phyloP scores from a whole-genome alignment of 192 early-diverging fungal genomes.

The Coemansia sp. region DNA sequence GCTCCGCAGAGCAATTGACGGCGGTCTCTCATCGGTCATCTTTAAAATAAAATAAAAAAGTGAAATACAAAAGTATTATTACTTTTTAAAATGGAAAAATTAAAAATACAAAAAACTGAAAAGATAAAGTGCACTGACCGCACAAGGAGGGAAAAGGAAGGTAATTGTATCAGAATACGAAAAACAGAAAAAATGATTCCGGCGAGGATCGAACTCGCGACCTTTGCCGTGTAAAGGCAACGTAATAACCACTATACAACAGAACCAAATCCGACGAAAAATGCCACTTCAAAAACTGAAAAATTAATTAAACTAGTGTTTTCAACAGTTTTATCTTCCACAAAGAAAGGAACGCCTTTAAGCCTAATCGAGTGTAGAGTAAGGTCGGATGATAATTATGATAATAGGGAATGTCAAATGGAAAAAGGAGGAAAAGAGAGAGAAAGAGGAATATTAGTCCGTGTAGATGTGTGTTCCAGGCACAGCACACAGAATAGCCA shows the following conservation, averaged over 20 bases:
- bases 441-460: slow-evolving; percentile 12
- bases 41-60: background rate
- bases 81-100: no score
- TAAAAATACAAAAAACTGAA: slow-evolving; percentile 7
- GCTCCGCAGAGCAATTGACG: background rate
- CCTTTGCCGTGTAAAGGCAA: slow-evolving; percentile 4
- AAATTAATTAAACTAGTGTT: no score
- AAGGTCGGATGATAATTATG: no score
- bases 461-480: slow-evolving; percentile 49
- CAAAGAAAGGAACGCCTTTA: no score
- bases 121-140: slow-evolving; percentile 4
- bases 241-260: slow-evolving; percentile 8
- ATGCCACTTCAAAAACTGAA: no score
- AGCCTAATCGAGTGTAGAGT: no score
- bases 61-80: background rate
- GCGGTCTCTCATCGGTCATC: background rate
- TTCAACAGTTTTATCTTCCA: no score
- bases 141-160: slow-evolving; percentile 1
- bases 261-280: background rate
- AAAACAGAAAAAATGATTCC: background rate
- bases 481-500: slow-evolving; percentile 48
- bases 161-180: background rate
- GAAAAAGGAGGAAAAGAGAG: background rate
- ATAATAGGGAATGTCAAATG: background rate
- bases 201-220: background rate